Conservation (phyloP, 805 yeast genomes). For the Cyberlindnera mississippiensis region DNA sequence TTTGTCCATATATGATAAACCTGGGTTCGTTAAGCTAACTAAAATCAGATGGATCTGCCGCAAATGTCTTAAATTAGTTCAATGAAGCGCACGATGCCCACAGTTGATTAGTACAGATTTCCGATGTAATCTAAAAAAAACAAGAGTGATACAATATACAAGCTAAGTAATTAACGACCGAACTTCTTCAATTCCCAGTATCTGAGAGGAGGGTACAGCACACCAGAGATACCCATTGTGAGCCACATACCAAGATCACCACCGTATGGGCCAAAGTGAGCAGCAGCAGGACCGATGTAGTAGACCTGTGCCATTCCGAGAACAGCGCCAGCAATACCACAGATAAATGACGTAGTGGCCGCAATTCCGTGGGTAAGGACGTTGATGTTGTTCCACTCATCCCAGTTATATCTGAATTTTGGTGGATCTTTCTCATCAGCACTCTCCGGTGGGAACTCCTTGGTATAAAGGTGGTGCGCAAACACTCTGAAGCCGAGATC, state of each 20-base stretch:
- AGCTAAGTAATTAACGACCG: constrained; percentile 35
- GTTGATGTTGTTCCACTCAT: constrained; percentile 60
- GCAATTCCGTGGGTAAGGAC: constrained; percentile 70
- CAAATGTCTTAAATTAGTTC: too few species aligned
- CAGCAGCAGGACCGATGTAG: constrained; percentile 77
- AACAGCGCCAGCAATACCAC: constrained; percentile 80
- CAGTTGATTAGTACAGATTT: too few species aligned
- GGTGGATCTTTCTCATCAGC: constrained; percentile 23
- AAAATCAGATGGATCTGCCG: too few species aligned
- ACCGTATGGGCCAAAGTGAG: constrained; percentile 47
- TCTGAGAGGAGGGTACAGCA: constrained; percentile 59
- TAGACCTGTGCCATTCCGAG: constrained; percentile 87
- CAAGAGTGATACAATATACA: not conserved
- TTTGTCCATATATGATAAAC: too few species aligned
- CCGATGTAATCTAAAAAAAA: too few species aligned
- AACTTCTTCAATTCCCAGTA: constrained; percentile 57
- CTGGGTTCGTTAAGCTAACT: too few species aligned
- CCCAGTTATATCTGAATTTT: constrained; percentile 57
- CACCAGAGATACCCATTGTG: constrained; percentile 64
- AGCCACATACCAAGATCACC: constrained; percentile 85
- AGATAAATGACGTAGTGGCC: constrained; percentile 57
- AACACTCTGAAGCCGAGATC: constrained; percentile 61
- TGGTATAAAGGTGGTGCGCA: constrained; percentile 37
- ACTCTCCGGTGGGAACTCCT: constrained; percentile 35
- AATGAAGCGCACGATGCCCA: too few species aligned